phyloP scores from a whole-genome alignment of 495 filamentous ascomycete genomes.

The Neurospora sp. region DNA sequence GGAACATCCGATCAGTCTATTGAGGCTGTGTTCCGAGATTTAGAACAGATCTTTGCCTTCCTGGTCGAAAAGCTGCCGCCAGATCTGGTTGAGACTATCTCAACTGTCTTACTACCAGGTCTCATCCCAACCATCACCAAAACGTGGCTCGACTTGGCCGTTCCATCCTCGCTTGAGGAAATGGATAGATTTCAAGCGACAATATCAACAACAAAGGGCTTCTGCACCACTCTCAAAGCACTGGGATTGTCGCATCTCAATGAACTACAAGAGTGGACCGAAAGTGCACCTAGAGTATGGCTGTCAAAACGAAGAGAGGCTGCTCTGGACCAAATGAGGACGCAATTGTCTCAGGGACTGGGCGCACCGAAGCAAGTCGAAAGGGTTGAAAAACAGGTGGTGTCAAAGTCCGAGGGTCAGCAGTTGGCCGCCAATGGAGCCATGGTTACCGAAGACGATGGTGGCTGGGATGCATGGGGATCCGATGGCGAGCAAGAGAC shows the following conservation, averaged over 20 bases:
- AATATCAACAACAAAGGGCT: constrained; percentile 47
- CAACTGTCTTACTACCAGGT: constrained; percentile 54
- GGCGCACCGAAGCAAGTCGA: constrained; percentile 59
- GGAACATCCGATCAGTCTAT: constrained; percentile 29
- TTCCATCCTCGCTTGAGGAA: constrained; percentile 61
- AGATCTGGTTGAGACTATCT: constrained; percentile 50
- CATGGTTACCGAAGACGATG: constrained; percentile 32
- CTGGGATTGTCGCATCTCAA: constrained; percentile 59
- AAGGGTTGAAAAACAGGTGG: constrained; percentile 70
- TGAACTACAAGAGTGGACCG: constrained; percentile 69
- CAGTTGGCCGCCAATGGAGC: constrained; percentile 45
- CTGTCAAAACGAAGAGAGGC: constrained; percentile 71
- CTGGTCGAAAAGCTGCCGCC: constrained; percentile 54
- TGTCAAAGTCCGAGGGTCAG: constrained; percentile 56
- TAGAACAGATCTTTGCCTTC: constrained; percentile 53
- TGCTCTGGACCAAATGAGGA: constrained; percentile 62
- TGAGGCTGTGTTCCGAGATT: constrained; percentile 45
- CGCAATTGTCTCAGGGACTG: constrained; percentile 53
- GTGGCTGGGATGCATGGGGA: constrained; percentile 74
- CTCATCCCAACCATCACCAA: constrained; percentile 56
- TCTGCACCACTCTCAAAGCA: constrained; percentile 51
- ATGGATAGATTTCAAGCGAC: constrained; percentile 59
- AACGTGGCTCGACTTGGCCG: constrained; percentile 61
- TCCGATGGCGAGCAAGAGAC: constrained; percentile 41
- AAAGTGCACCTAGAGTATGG: constrained; percentile 72